phyloP scores from a whole-genome alignment of 176 grass and related monocot species.

The Puccinellia tenuiflora region DNA sequence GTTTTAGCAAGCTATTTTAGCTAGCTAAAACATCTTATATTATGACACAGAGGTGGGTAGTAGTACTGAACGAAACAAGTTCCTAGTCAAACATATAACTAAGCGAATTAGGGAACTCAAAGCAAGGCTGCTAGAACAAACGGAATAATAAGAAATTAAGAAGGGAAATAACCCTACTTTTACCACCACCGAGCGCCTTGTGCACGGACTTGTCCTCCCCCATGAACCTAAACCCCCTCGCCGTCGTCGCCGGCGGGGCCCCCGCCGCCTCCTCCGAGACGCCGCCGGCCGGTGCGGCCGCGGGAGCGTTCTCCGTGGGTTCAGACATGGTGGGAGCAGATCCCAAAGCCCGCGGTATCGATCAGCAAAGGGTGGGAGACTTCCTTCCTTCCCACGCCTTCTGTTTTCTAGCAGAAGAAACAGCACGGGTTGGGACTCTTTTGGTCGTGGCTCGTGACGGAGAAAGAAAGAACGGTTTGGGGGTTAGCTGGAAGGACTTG shows the following conservation, averaged over 20 bases:
- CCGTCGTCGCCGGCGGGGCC: background rate
- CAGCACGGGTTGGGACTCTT: background rate
- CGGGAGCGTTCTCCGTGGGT: background rate
- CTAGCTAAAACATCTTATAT: too few species aligned
- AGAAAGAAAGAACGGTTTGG: background rate
- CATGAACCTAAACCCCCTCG: slow-evolving; percentile 43
- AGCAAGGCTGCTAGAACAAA: background rate
- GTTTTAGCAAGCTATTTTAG: too few species aligned
- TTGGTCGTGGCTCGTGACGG: background rate
- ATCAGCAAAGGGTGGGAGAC: background rate
- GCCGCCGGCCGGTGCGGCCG: slow-evolving; percentile 22
- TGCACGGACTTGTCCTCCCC: slow-evolving; percentile 73
- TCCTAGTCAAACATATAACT: background rate
- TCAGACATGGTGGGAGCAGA: slow-evolving; percentile 29
- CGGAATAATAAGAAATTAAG: background rate
- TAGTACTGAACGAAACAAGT: background rate
- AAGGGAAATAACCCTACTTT: slow-evolving; percentile 42
- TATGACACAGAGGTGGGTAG: too few species aligned
- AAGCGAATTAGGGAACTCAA: background rate
- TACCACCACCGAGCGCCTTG: slow-evolving; percentile 67
- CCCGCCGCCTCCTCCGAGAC: slow-evolving; percentile 32
- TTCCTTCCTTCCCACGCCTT: background rate
- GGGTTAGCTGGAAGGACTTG: background rate
- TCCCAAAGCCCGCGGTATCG: background rate
- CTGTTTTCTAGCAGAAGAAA: background rate